Evolutionary conservation across 1,139 yeast species (phyloP).

Genomic region (Hanseniaspora uvarum): DNA sequence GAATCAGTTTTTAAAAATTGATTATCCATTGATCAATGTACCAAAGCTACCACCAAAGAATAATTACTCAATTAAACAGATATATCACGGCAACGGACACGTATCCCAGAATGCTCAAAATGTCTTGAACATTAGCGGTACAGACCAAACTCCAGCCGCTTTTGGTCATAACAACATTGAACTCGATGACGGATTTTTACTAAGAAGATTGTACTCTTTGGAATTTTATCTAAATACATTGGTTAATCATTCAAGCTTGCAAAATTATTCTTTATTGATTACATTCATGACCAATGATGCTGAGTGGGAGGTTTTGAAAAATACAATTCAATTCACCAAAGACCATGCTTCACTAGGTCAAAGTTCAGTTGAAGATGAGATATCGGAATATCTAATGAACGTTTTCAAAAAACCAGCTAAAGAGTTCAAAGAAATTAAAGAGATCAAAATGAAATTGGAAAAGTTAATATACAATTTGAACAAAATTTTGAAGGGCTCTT

Average conservation of each 20-base stretch:
- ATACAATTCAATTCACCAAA: conserved; percentile 14
- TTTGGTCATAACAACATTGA: conserved; percentile 1
- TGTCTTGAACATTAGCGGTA: neutral
- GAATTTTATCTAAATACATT: conserved; percentile 12
- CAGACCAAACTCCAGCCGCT: neutral
- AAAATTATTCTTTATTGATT: conserved; percentile 10
- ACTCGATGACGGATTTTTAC: conserved; percentile 14
- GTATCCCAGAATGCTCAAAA: neutral
- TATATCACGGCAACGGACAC: conserved; percentile 3
- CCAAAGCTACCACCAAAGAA: conserved; percentile 16
- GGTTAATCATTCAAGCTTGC: conserved; percentile 10
- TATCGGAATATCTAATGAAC: conserved; percentile 83
- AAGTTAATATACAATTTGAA: conserved; percentile 73
- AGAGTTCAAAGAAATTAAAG: conserved; percentile 70
- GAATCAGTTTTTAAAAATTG: conserved; percentile 15
- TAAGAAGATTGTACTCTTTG: conserved; percentile 12
- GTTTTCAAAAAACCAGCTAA: conserved; percentile 73
- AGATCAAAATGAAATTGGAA: conserved; percentile 70
- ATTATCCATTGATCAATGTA: conserved; percentile 12
- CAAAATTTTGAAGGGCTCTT: conserved; percentile 68
- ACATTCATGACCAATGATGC: conserved; percentile 16
- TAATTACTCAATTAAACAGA: conserved; percentile 15
- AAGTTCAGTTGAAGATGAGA: conserved; percentile 27
- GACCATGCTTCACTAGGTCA: conserved; percentile 1
- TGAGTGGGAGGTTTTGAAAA: conserved; percentile 14